Evolutionary conservation across 768 basidiomycete genomes (phyloP), one percentile per base, ranked within the genome.

Genomic region (Filobasidium wieringae): DNA sequence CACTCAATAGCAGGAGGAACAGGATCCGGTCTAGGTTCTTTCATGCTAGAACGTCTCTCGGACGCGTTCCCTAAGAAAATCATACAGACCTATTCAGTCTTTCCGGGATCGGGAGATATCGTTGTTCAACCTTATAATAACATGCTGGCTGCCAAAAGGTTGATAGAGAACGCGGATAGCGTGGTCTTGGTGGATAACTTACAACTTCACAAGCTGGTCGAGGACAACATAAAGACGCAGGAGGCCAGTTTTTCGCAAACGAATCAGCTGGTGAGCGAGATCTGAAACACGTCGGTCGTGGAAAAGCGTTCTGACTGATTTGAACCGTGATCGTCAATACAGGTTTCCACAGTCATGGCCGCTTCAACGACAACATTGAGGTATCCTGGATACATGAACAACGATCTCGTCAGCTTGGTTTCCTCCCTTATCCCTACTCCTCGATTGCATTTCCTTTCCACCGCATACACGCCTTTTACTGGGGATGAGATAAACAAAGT

Each of bases 121-220:
- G 92, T 99, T 53, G 95, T 99, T 6, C 95, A 97, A 69, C 95
- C 95, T 4, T 99, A 99, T 76, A 99, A 99, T 73, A 89, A 89
- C 0, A 74, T 99, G 51, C 78, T 97, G 17, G 89, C 95, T 2
- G 80, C 96, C 52, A 95, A 95, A 71, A 82, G 95, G 11, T 78
- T 99, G 33, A 87, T 89, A 7, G 91, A 97, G 70, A 89, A 95
- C 66, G 95, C 95, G 0, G 95, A 99, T 72, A 88, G 87, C 5
- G 93, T 97, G 37, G 89, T 99, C 31, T 95, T 99, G 2, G 80
- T 99, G 43, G 95, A 99, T 66, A 97, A 99, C 68, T 87, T 90
- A 24, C 95, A 95, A 30, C 76, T 99, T 39, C 80, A 88, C 19
- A 82, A 91, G 53, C 92, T 99, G 67, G 88, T 90, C 7, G 88